These are phyloP conservation scores for Cytospora piceicola DNA, from an alignment of 2,329 filamentous ascomycete genomes.

Conservation along the genomic window DNA sequence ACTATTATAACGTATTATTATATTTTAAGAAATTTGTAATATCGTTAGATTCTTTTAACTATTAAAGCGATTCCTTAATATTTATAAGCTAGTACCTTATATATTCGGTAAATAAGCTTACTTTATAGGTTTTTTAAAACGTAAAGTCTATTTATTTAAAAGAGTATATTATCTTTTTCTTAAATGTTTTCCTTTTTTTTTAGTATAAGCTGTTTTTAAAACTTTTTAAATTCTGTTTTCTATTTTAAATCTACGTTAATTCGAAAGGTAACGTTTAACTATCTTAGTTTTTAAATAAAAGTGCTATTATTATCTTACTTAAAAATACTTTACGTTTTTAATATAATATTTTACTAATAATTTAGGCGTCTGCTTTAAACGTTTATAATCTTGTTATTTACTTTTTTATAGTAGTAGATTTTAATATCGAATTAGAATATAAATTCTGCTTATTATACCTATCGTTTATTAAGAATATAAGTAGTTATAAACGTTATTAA, in stretches of 20 bases:
- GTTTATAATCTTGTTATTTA: too few species aligned
- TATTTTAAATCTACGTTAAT: background rate
- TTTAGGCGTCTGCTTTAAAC: background rate
- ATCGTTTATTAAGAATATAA: too few species aligned
- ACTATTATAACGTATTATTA: background rate
- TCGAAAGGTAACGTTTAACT: background rate
- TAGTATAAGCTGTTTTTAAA: background rate
- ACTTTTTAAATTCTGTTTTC: background rate
- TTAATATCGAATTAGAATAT: background rate
- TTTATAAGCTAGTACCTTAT: background rate
- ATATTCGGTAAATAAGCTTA: conserved; percentile 2
- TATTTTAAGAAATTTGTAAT: conserved; percentile 5
- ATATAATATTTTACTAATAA: background rate
- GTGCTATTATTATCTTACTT: background rate
- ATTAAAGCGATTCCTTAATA: conserved; percentile 11
- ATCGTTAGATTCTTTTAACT: background rate
- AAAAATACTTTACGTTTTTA: background rate
- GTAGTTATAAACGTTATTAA: background rate
- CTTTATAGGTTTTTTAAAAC: background rate
- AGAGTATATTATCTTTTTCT: background rate
- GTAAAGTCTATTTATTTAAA: background rate
- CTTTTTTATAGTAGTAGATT: background rate
- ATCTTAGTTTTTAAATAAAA: background rate
- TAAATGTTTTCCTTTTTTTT: background rate
- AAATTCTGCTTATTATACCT: too few species aligned